Evolutionary conservation across 2,329 filamentous ascomycete genomes (phyloP).

Genomic region (Fusarium sp.): DNA sequence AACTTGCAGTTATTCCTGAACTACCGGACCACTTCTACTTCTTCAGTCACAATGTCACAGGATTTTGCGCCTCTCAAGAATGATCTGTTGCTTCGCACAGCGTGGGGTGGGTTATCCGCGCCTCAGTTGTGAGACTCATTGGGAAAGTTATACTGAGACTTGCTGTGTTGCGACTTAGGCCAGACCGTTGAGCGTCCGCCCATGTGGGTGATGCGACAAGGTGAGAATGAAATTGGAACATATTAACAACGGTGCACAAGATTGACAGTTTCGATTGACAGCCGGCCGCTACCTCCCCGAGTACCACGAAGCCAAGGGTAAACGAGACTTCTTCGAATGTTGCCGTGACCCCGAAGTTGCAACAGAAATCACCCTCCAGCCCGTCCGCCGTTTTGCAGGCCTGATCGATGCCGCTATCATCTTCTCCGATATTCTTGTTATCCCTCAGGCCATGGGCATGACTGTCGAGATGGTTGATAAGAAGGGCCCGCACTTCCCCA

Average conservation of each 20-base stretch:
- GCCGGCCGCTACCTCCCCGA: slow-evolving; percentile 97
- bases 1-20: slow-evolving; percentile 24
- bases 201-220: slow-evolving; percentile 99
- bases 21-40: not conserved
- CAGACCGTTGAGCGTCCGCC: slow-evolving; percentile 92
- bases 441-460: slow-evolving; percentile 99
- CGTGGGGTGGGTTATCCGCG: slow-evolving; percentile 74
- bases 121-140: slow-evolving; percentile 25
- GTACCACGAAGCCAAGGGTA: slow-evolving; percentile 95
- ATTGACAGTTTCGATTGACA: slow-evolving; percentile 54
- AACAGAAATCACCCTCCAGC: slow-evolving; percentile 93
- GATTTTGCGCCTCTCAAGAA: slow-evolving; percentile 90
- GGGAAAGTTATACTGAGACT: slow-evolving; percentile 41
- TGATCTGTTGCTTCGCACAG: slow-evolving; percentile 90
- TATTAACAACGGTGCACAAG: slow-evolving; percentile 7
- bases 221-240: slow-evolving; percentile 61
- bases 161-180: slow-evolving; percentile 64
- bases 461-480: slow-evolving; percentile 98
- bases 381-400: slow-evolving; percentile 89
- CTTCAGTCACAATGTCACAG: slow-evolving; percentile 68
- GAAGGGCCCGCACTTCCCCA: slow-evolving; percentile 94
- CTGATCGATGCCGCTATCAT: slow-evolving; percentile 98
- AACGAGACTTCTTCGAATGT: slow-evolving; percentile 96
- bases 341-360: slow-evolving; percentile 94
- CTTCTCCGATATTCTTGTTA: slow-evolving; percentile 98